These are phyloP conservation scores for Trichoderma harzianum DNA, from an alignment of 2,329 filamentous ascomycete species.

Conservation along the genomic window DNA sequence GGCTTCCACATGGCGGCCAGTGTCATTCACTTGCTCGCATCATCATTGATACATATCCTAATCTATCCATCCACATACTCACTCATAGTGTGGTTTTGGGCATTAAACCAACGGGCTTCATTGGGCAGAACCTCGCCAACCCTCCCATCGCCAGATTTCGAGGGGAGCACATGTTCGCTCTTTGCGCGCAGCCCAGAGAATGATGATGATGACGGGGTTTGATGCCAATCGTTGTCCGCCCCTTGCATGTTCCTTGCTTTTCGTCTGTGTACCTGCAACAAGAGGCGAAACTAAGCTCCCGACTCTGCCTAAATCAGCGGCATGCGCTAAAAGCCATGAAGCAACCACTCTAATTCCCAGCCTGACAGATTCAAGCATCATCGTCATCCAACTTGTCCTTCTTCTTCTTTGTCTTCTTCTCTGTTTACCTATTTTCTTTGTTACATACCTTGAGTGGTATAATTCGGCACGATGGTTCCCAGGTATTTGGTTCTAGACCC, in stretches of 20 bases:
- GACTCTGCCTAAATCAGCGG: not conserved
- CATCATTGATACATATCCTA: not conserved
- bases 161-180: not conserved
- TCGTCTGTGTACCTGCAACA: not conserved
- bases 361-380: not conserved
- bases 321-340: not conserved
- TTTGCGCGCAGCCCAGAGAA: not conserved
- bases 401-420: not conserved
- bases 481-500: not conserved
- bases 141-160: not conserved
- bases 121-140: not conserved
- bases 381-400: not conserved
- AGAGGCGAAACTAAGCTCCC: not conserved
- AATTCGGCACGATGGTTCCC: too few relatives aligned
- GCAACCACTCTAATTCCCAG: not conserved
- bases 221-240: not conserved
- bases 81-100: not conserved
- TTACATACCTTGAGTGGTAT: too few relatives aligned
- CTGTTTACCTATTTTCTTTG: not conserved
- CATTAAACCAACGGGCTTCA: not conserved
- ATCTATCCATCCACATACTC: not conserved
- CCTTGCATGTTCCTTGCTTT: not conserved
- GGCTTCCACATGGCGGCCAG: not conserved
- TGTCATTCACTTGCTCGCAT: not conserved
- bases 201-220: not conserved